Conservation (phyloP, 352 stramenopile species). For the Phytopythium boreale region DNA sequence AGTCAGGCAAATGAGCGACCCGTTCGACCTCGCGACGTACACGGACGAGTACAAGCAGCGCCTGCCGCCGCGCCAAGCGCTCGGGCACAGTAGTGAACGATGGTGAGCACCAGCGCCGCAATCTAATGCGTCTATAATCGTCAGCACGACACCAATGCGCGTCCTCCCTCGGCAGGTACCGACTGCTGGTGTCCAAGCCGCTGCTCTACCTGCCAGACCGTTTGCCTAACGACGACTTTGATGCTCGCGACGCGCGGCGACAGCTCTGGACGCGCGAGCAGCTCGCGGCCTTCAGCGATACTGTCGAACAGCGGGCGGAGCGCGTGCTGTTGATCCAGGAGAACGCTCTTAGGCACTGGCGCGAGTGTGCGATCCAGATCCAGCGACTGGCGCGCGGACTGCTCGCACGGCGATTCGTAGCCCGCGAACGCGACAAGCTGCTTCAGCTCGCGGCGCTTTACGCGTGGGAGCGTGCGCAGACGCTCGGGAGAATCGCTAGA, state of each 20-base stretch:
- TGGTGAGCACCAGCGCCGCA: slow-evolving; percentile 14
- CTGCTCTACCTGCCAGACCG: slow-evolving; percentile 51
- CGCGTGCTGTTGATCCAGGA: slow-evolving; percentile 37
- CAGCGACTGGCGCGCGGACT: slow-evolving; percentile 39
- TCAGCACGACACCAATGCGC: neutral
- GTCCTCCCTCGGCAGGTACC: slow-evolving; percentile 17
- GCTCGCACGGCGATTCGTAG: slow-evolving; percentile 26
- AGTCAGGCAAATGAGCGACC: slow-evolving; percentile 4
- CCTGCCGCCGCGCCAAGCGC: slow-evolving; percentile 7
- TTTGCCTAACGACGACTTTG: slow-evolving; percentile 35
- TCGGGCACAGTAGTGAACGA: slow-evolving; percentile 16
- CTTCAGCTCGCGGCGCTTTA: slow-evolving; percentile 22
- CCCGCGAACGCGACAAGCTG: slow-evolving; percentile 21
- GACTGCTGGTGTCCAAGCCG: slow-evolving; percentile 25
- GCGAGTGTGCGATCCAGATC: slow-evolving; percentile 29
- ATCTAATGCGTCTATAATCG: neutral
- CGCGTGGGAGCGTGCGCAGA: slow-evolving; percentile 17
- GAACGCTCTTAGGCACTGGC: slow-evolving; percentile 33
- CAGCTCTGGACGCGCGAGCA: slow-evolving; percentile 48
- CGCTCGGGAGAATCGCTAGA: slow-evolving; percentile 16
- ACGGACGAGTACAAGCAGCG: slow-evolving; percentile 31
- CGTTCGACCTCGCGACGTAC: slow-evolving; percentile 41
- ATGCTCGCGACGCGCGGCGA: slow-evolving; percentile 23
- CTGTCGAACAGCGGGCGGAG: slow-evolving; percentile 32
- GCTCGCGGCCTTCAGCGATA: slow-evolving; percentile 34